phyloP scores from a whole-genome alignment of 306 rosid species.

The Hippophae rhamnoides region DNA sequence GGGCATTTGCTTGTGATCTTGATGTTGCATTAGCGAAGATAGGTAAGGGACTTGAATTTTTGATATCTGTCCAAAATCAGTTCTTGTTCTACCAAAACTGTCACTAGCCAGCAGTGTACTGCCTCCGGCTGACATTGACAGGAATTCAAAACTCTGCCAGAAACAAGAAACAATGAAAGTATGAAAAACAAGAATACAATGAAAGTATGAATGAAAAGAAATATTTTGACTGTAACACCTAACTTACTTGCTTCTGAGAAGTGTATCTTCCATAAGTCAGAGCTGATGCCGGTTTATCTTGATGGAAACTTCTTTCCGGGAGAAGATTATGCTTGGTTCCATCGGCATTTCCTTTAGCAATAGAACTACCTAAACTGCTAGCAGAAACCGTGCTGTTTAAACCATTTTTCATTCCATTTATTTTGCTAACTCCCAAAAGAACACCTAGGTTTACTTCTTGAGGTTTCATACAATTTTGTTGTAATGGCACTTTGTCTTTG shows the following conservation, averaged over 20 bases:
- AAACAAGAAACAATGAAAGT: conserved; percentile 19
- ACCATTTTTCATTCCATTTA: conserved; percentile 14
- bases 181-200: conserved; percentile 6
- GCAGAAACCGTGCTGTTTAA: conserved; percentile 21
- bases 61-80: conserved; percentile 30
- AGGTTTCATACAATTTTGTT: conserved; percentile 18
- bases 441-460: conserved; percentile 33
- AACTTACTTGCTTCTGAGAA: conserved; percentile 50
- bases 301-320: conserved; percentile 28
- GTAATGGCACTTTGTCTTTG: conserved; percentile 14
- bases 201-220: background rate
- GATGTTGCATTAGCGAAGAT: conserved; percentile 36
- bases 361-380: background rate
- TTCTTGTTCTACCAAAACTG: conserved; percentile 23
- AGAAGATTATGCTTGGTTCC: conserved; percentile 27
- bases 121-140: conserved; percentile 43
- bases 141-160: conserved; percentile 53
- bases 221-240: background rate
- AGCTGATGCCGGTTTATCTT: conserved; percentile 22
- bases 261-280: conserved; percentile 13
- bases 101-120: conserved; percentile 31
- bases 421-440: conserved; percentile 17
- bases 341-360: conserved; percentile 13
- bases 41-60: conserved; percentile 43
- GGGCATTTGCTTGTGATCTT: conserved; percentile 28